Evolutionary conservation across 1,139 yeast species (phyloP), one percentile per base, ranked within the genome.

Genomic region (Barnettozyma hawaiiensis): DNA sequence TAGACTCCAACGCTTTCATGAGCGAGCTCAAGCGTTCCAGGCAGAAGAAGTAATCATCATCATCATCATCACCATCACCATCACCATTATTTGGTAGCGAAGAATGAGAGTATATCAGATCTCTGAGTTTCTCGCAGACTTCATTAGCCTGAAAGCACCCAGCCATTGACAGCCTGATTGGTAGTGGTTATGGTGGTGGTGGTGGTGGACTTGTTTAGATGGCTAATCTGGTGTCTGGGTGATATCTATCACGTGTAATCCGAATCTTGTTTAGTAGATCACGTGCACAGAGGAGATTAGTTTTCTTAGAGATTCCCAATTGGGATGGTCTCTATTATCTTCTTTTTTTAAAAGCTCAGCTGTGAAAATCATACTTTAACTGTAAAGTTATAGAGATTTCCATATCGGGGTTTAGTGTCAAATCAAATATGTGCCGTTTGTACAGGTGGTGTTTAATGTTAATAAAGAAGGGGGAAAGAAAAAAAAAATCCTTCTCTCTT

Each of bases 341-440:
- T n/a, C n/a, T n/a, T n/a, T n/a, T n/a, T n/a, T n/a, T n/a, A n/a
- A n/a, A n/a, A n/a, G n/a, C n/a, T n/a, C n/a, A n/a, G n/a, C n/a
- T n/a, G n/a, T n/a, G n/a, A n/a, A n/a, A n/a, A 9, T 4, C 8
- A 10, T 8, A 8, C 10, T 8, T 23, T 9, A 9, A 4, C n/a
- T 18, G 32, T 15, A 16, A 28, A 8, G 10, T 29, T 29, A 10
- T 29, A 29, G 32, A 29, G 21, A 16, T 4, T 29, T 29, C 14
- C 32, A 10, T 18, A 16, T 16, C 7, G 16, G n/a, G 23, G 18
- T 19, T 36, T 36, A 23, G 43, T 36, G 43, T 36, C 43, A 40
- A n/a, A n/a, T n/a, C n/a, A n/a, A n/a, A 35, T 21, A 33, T 37
- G 40, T 34, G 44, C 44, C 44, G 44, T 28, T 41, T 37, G 38